Evolutionary conservation across 257 asterid species (phyloP).

Genomic region (Solanum sejunctum): DNA sequence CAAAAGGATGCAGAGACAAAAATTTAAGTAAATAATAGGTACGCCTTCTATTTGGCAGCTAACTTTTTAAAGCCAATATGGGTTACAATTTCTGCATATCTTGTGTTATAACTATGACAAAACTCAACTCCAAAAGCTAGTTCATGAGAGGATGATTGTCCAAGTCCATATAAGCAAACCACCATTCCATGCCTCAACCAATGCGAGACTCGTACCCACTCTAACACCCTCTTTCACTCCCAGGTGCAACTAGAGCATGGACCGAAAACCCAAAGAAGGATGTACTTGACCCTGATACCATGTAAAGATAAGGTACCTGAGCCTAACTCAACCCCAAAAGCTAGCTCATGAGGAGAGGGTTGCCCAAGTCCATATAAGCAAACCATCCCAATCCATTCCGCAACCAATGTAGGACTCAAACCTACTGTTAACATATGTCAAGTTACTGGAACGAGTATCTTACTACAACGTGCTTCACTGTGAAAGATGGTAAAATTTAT

Average conservation of each 20-base stretch:
- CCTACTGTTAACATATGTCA: background rate
- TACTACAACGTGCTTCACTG: background rate
- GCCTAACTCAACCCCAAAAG: background rate
- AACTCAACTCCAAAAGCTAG: background rate
- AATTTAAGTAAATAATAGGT: conserved; percentile 3
- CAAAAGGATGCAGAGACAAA: conserved; percentile 16
- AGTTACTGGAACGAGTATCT: background rate
- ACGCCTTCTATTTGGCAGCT: background rate
- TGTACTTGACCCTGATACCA: background rate
- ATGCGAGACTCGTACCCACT: background rate
- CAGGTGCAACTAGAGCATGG: background rate
- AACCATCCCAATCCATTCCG: background rate
- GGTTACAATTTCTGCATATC: background rate
- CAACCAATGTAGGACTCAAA: background rate
- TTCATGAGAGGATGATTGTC: background rate
- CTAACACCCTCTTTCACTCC: background rate
- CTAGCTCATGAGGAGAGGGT: background rate
- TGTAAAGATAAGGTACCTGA: background rate
- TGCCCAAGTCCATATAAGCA: background rate
- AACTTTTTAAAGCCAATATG: background rate
- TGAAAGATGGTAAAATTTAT: background rate
- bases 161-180: background rate
- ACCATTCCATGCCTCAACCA: background rate
- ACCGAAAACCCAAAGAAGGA: background rate
- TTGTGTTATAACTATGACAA: background rate